These are phyloP conservation scores for Fagus sylvatica DNA, from an alignment of 306 rosid species.

Conservation along the genomic window DNA sequence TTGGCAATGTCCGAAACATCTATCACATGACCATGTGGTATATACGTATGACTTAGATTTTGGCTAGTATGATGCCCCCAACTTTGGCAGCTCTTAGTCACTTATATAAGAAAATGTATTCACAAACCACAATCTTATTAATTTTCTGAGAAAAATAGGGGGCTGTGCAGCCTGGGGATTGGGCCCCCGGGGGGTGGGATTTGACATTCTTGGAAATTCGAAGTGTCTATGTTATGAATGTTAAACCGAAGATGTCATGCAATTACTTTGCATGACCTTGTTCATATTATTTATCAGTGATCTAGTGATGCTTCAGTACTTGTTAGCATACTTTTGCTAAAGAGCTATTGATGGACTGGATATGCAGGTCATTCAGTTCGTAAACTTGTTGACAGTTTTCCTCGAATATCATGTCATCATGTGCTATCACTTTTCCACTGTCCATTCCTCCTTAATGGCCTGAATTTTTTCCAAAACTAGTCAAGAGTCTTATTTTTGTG, in stretches of 20 bases:
- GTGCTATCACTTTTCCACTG: background rate
- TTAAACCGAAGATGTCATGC: background rate
- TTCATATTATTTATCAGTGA: background rate
- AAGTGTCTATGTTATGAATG: background rate
- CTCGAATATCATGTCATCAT: background rate
- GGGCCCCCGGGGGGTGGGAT: too few relatives aligned
- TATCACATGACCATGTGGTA: background rate
- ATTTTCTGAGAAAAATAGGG: background rate
- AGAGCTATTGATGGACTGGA: background rate
- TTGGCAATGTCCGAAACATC: background rate
- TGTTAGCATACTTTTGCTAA: background rate
- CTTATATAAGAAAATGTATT: background rate
- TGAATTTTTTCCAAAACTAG: background rate
- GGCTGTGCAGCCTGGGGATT: background rate
- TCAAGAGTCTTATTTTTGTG: background rate
- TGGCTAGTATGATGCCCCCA: background rate
- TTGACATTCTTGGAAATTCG: background rate
- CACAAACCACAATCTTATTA: background rate
- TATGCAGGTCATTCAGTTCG: background rate
- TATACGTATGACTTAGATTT: background rate
- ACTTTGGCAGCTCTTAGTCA: background rate
- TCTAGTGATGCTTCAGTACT: background rate
- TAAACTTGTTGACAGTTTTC: background rate
- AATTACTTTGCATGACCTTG: background rate
- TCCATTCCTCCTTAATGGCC: background rate